A percentile compares a stretch with the other conserved stretches of the same genome.
These are phyloP conservation scores for Usnea hakonensis DNA, from an alignment of 495 filamentous ascomycete species.

Conservation along the genomic window DNA sequence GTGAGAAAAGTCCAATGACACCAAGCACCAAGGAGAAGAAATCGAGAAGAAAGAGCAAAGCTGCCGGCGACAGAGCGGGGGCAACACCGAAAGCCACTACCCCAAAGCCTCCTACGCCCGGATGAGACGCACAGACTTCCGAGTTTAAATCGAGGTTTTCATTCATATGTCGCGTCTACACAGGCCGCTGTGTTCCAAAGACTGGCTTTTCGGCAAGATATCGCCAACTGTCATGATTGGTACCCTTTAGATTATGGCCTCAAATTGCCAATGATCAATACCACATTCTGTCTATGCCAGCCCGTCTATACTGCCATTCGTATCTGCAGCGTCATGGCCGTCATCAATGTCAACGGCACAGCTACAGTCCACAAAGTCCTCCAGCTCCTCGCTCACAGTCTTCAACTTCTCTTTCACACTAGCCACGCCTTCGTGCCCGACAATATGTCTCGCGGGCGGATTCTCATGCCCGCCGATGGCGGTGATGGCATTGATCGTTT, in stretches of 20 bases:
- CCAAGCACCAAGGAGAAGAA: slow-evolving; percentile 25
- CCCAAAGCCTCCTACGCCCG: slow-evolving; percentile 15
- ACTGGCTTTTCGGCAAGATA: not conserved
- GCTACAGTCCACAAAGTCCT: slow-evolving; percentile 90
- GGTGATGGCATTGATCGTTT: slow-evolving; percentile 86
- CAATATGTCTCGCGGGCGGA: slow-evolving; percentile 87
- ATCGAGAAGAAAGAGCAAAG: slow-evolving; percentile 24
- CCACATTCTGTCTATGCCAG: not conserved
- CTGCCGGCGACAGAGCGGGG: slow-evolving; percentile 8
- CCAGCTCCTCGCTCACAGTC: slow-evolving; percentile 89
- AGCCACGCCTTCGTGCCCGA: slow-evolving; percentile 80
- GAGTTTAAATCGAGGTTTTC: not conserved
- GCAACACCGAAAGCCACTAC: slow-evolving; percentile 21
- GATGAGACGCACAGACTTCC: not conserved
- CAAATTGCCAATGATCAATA: not conserved
- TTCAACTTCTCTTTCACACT: slow-evolving; percentile 94
- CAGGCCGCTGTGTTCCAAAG: not conserved
- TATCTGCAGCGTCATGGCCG: slow-evolving; percentile 24
- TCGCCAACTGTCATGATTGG: not conserved
- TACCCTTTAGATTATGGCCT: not conserved
- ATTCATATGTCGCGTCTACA: too few relatives aligned
- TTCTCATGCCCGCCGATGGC: slow-evolving; percentile 94
- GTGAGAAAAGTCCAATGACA: slow-evolving; percentile 20
- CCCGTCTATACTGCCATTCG: slow-evolving; percentile 6
- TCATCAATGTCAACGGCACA: slow-evolving; percentile 70